Evolutionary conservation across 208 protist species (phyloP).

Genomic region (Strigomonas culicis): DNA sequence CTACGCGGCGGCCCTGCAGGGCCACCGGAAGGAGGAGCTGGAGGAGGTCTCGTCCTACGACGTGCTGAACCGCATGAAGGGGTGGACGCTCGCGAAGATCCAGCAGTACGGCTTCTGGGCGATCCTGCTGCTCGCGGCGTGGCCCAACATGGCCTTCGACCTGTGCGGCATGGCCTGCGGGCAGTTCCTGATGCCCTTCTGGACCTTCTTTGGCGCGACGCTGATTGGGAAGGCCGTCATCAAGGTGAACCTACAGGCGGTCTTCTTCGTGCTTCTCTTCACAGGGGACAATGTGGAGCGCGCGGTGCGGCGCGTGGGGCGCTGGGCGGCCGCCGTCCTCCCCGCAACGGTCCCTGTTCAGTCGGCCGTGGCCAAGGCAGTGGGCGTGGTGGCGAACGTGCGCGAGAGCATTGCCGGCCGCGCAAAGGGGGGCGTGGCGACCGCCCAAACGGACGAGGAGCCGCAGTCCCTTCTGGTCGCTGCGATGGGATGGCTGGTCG

Average conservation of each 20-base stretch:
- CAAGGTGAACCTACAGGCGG: slow-evolving; percentile 86
- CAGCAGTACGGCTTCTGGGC: slow-evolving; percentile 92
- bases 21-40: slow-evolving; percentile 19
- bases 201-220: slow-evolving; percentile 95
- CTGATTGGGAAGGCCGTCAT: slow-evolving; percentile 95
- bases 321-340: slow-evolving; percentile 16
- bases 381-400: slow-evolving; percentile 44
- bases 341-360: slow-evolving; percentile 31
- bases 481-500: slow-evolving; percentile 52
- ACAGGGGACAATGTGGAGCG: slow-evolving; percentile 78
- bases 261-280: slow-evolving; percentile 89
- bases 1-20: slow-evolving; percentile 76
- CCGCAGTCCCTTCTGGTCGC: slow-evolving; percentile 36
- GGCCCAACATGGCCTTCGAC: slow-evolving; percentile 97
- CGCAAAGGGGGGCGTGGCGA: slow-evolving; percentile 23
- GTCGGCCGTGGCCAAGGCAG: slow-evolving; percentile 27
- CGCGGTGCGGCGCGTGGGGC: slow-evolving; percentile 31
- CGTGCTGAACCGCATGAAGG: slow-evolving; percentile 74
- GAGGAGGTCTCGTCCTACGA: slow-evolving; percentile 40
- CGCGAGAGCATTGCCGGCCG: slow-evolving; percentile 68
- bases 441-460: slow-evolving; percentile 10
- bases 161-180: slow-evolving; percentile 96
- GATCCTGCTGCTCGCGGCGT: slow-evolving; percentile 92
- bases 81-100: slow-evolving; percentile 76
- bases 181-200: slow-evolving; percentile 95